These are phyloP conservation scores for Stagonosporopsis chrysanthemi DNA, from an alignment of 2,329 filamentous ascomycete species.

Conservation along the genomic window DNA sequence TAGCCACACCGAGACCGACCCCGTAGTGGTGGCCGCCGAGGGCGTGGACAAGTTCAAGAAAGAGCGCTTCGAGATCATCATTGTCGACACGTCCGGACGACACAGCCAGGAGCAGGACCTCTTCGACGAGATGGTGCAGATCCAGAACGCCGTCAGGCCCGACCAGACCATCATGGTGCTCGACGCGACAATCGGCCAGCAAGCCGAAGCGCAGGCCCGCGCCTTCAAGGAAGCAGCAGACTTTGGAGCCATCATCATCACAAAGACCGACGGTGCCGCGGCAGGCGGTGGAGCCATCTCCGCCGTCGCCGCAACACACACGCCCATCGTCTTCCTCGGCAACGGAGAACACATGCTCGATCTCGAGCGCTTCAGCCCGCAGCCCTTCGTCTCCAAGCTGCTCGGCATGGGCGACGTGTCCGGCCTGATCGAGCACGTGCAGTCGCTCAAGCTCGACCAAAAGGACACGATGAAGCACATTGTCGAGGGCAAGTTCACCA, in stretches of 20 bases:
- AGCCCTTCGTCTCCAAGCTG: conserved; percentile 91
- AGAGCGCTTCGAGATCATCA: conserved; percentile 97
- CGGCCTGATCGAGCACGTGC: conserved; percentile 93
- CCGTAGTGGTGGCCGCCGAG: conserved; percentile 89
- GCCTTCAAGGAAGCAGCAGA: conserved; percentile 98
- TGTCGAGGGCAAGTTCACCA: conserved; percentile 92
- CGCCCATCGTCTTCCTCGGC: conserved; percentile 96
- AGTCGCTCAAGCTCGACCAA: conserved; percentile 92
- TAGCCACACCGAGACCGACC: conserved; percentile 94
- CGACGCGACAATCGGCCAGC: conserved; percentile 94
- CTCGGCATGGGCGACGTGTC: conserved; percentile 98
- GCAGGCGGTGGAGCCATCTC: conserved; percentile 97
- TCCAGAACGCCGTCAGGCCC: conserved; percentile 86
- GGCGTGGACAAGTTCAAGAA: conserved; percentile 99
- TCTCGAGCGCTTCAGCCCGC: conserved; percentile 88
- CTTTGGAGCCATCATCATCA: conserved; percentile 98
- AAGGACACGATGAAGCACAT: conserved; percentile 99
- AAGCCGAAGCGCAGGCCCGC: conserved; percentile 90
- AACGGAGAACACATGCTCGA: conserved; percentile 98
- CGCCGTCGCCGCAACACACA: conserved; percentile 93
- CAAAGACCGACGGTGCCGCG: conserved; percentile 96
- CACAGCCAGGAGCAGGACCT: conserved; percentile 94
- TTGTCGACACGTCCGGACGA: conserved; percentile 94
- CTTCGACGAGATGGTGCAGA: conserved; percentile 98
- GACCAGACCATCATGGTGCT: conserved; percentile 99